These are phyloP conservation scores for Hirschfeldia incana DNA, from an alignment of 345 rosid species.

Conservation along the genomic window DNA sequence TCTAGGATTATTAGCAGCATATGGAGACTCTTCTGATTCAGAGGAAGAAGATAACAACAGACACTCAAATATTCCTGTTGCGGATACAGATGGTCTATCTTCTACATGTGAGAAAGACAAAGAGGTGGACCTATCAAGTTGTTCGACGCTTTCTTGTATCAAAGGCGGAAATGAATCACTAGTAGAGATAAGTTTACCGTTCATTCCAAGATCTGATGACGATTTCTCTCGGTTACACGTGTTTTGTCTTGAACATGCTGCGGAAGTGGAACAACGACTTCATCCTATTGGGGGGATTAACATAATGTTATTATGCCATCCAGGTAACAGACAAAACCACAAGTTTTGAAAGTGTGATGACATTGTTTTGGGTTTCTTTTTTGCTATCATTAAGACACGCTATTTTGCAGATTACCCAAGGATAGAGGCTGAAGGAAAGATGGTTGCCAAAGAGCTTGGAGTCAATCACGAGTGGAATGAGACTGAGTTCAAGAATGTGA, in stretches of 20 bases:
- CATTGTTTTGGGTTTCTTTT: no score
- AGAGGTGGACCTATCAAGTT: constrained; percentile 32
- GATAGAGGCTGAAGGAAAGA: constrained; percentile 82
- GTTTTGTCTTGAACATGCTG: constrained; percentile 98
- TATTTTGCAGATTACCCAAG: constrained; percentile 81
- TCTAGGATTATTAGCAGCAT: constrained; percentile 76
- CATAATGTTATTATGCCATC: constrained; percentile 84
- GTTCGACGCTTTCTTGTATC: no score
- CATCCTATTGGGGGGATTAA: constrained; percentile 79
- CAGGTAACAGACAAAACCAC: constrained; percentile 49
- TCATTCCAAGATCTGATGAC: constrained; percentile 57
- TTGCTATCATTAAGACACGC: not conserved
- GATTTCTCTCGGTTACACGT: constrained; percentile 86
- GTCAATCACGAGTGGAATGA: constrained; percentile 61
- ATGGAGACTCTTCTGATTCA: constrained; percentile 91
- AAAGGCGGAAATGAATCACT: constrained; percentile 33
- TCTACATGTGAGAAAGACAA: constrained; percentile 37
- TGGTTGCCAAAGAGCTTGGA: constrained; percentile 73
- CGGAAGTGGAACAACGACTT: constrained; percentile 84
- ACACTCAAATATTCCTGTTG: constrained; percentile 41
- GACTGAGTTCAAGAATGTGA: constrained; percentile 56
- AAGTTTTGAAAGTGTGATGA: no score
- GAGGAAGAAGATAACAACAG: constrained; percentile 55
- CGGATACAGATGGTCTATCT: constrained; percentile 38
- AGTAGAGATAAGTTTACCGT: constrained; percentile 39